Base-by-base conservation (phyloP, 2,329 filamentous ascomycete species). In the Ceratocystis albifundus region DNA sequence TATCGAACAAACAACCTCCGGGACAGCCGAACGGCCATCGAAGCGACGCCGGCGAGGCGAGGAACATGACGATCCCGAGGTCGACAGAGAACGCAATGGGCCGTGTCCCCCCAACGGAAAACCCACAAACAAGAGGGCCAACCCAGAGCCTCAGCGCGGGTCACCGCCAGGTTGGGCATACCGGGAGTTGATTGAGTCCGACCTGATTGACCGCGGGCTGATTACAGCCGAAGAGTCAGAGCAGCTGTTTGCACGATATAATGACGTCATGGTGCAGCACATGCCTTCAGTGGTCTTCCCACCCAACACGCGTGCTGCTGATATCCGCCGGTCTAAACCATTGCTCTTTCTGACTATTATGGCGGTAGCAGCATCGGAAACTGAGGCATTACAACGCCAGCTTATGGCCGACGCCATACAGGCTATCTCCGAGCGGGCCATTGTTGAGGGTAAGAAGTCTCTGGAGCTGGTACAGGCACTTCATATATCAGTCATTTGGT, bases 401-500 rank as follows among this genome's bases (percentile, higher is more conserved):
- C 76, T 96, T 15, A 82, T 86, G 8, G 82, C 82, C 68, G 86
- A 94, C 71, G 76, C 90, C 66, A 88, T 90, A 77, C 84, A 85
- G 69, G 78, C 85, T 10, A 82, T 94, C 65, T 89, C 88, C 2
- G 87, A 94, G 57, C 85, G 84, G 70, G 81, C 93, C 50, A 82
- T 94, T 70, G 78, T 90, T 36, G 82, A 83, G 5, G 90, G 89
- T 12, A 86, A 90, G 71, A 96, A 95, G 78, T 89, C 84, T 45
- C 76, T 96, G 20, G 91, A 96, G 74, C 78, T 96, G 5, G 84
- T 95, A 7, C 91, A 96, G 75, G 84, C 89, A 1, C 77, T 96
- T 50, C 82, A 89, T 67, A 78, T 96, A 2, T 80, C 84, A 5
- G 84, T 87, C n/a, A 82, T 91, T 22, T 96, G 90, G 89, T 95